Conservation (phyloP, 2,329 filamentous ascomycete genomes). For the Coniella vitis region DNA sequence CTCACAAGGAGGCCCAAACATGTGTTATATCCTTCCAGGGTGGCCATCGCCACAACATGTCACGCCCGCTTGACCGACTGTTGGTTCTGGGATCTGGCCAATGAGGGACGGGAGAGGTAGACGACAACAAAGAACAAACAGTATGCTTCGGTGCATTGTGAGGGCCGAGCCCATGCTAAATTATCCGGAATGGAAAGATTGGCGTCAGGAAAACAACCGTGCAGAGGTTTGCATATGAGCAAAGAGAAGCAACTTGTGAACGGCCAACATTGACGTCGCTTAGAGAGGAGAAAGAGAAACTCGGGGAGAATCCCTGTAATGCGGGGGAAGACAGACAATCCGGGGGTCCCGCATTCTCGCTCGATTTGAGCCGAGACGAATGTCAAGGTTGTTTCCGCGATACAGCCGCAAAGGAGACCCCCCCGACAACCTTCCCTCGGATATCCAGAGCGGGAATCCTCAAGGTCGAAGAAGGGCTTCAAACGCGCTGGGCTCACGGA, state of each 20-base stretch:
- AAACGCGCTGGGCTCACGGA: too few species aligned
- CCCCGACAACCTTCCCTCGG: not conserved
- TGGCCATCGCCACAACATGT: not conserved
- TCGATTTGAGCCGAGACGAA: slow-evolving; percentile 4
- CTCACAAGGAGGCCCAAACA: not conserved
- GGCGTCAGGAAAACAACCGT: not conserved
- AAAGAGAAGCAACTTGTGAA: not conserved
- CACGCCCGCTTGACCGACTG: not conserved
- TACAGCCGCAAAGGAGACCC: not conserved
- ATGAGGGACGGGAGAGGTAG: not conserved
- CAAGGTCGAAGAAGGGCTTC: not conserved
- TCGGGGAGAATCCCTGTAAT: slow-evolving; percentile 2
- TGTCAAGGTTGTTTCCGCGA: not conserved
- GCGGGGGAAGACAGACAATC: slow-evolving; percentile 1
- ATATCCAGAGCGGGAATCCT: not conserved
- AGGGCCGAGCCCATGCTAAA: slow-evolving; percentile 9
- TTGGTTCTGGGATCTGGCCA: not conserved
- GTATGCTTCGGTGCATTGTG: slow-evolving; percentile 12
- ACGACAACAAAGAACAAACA: not conserved
- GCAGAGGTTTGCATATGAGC: not conserved
- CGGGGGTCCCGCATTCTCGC: slow-evolving; percentile 3
- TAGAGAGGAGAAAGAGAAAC: not conserved
- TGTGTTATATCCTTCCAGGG: not conserved
- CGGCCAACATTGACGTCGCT: not conserved
- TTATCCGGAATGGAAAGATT: slow-evolving; percentile 4